A percentile compares a stretch with the other conserved stretches of the same genome.
Conservation (phyloP, 805 yeast species). For the Saccharomyces kudriavzevii region DNA sequence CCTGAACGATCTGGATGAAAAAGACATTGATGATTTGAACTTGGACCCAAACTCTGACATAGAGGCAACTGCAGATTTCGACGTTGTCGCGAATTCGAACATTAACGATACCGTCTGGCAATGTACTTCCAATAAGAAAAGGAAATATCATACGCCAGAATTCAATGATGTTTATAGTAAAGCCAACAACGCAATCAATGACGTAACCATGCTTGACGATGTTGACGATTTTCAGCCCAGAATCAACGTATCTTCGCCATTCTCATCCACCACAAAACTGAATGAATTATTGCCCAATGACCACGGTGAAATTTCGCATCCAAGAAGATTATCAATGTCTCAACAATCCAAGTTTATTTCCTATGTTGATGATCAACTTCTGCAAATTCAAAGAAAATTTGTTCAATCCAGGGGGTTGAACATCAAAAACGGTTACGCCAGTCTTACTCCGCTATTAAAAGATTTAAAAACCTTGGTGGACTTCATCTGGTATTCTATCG, state of each 20-base stretch:
- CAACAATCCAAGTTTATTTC: slow-evolving; percentile 52
- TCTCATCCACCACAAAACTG: slow-evolving; percentile 18
- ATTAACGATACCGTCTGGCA: neutral
- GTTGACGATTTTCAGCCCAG: slow-evolving; percentile 27
- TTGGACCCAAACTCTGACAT: slow-evolving; percentile 18
- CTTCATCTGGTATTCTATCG: slow-evolving; percentile 57
- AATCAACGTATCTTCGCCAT: slow-evolving; percentile 26
- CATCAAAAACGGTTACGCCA: slow-evolving; percentile 25
- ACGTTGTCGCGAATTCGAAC: neutral
- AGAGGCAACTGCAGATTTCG: neutral
- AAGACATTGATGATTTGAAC: slow-evolving; percentile 24
- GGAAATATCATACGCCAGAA: neutral
- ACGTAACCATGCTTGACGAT: slow-evolving; percentile 17
- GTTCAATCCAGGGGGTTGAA: slow-evolving; percentile 36
- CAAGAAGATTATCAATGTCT: slow-evolving; percentile 31
- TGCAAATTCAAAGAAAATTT: slow-evolving; percentile 49
- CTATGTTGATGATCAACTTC: slow-evolving; percentile 47
- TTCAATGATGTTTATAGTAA: slow-evolving; percentile 5
- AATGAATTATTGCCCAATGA: neutral
- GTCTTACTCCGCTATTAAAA: slow-evolving; percentile 30
- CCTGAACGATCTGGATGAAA: slow-evolving; percentile 21
- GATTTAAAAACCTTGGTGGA: slow-evolving; percentile 45
- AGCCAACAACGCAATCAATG: slow-evolving; percentile 6
- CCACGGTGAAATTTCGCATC: slow-evolving; percentile 1
- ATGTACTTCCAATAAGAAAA: neutral